Evolutionary conservation across 345 rosid genomes (phyloP).

Genomic region (Salix caprea): DNA sequence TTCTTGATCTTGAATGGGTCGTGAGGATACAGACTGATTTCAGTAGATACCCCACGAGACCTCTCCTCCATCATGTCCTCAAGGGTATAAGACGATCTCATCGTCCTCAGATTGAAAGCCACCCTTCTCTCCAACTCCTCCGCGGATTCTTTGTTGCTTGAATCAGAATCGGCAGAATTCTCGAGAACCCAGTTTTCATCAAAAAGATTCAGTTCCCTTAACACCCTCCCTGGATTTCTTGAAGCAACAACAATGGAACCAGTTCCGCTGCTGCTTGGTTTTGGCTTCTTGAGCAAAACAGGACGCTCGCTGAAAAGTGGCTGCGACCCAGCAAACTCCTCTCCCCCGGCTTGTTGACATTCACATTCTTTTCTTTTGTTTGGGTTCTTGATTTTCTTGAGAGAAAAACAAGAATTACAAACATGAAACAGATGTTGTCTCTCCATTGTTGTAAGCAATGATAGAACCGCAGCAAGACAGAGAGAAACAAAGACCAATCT

Average conservation of each 20-base stretch:
- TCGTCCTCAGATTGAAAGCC: background rate
- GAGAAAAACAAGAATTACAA: background rate
- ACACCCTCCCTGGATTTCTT: background rate
- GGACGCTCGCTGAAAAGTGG: background rate
- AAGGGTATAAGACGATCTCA: background rate
- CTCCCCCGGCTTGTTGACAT: background rate
- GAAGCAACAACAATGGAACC: background rate
- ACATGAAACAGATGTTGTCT: background rate
- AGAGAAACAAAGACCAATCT: background rate
- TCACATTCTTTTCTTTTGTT: background rate
- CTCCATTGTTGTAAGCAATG: background rate
- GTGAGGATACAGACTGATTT: background rate
- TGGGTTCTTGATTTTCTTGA: background rate
- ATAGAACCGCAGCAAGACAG: background rate
- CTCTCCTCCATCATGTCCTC: background rate
- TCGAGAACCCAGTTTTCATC: background rate
- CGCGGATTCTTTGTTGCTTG: background rate
- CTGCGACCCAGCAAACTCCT: background rate
- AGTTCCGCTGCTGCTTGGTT: background rate
- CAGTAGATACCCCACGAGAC: background rate
- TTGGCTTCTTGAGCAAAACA: background rate
- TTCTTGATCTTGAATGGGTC: slow-evolving; percentile 8
- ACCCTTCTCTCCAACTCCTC: background rate
- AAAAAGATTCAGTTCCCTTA: background rate
- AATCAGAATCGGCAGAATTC: background rate